Base-by-base conservation (phyloP, 306 rosid species). In the Quercus berberidifolia region DNA sequence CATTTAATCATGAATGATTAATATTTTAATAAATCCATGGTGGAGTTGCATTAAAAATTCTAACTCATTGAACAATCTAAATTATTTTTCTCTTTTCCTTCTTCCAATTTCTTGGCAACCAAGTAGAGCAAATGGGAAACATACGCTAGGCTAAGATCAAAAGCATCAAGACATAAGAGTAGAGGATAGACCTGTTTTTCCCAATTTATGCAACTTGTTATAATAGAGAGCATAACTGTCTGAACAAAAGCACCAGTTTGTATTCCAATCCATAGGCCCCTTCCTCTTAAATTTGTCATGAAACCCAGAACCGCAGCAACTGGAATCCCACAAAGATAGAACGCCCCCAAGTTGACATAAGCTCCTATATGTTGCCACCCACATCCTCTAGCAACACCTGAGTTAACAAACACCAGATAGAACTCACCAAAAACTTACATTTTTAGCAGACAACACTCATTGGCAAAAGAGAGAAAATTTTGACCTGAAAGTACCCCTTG, bases 301-400 rank as follows among this genome's bases (percentile, higher is more conserved):
- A 92, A 92, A 31, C 87, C 91, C 87, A 92, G 76, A 19, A 31
- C 28, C 9, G 78, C 88, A 72, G 92, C 89, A 31, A 68, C 78
- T 51, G 97, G 97, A 82, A 87, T 88, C 69, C 97, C 97, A 85
- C 92, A 92, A 0, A 92, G 86, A 71, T 92, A 92, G 78, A 74
- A 90, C 15, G 97, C 91, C 12, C 95, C 93, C 2, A 92, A 73
- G 73, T 92, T 92, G 7, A 90, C 82, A 72, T 83, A 92, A 43
- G 92, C 95, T 33, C 95, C 97, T 18, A 85, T 2, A 12, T 86
- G 91, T 78, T 92, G 93, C 95, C 97, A 92, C 30, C 97, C 97
- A 85, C 91, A 89, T 13, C 97, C 93, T 81, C 91, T 89, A 55
- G 92, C 88, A 89, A 89, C 49, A 38, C 93, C 95, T 92, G 74